A percentile compares a stretch with the other conserved stretches of the same genome.
These are phyloP conservation scores for Mycosphaerelloides madeirae DNA, from an alignment of 2,329 filamentous ascomycete genomes.

Conservation along the genomic window DNA sequence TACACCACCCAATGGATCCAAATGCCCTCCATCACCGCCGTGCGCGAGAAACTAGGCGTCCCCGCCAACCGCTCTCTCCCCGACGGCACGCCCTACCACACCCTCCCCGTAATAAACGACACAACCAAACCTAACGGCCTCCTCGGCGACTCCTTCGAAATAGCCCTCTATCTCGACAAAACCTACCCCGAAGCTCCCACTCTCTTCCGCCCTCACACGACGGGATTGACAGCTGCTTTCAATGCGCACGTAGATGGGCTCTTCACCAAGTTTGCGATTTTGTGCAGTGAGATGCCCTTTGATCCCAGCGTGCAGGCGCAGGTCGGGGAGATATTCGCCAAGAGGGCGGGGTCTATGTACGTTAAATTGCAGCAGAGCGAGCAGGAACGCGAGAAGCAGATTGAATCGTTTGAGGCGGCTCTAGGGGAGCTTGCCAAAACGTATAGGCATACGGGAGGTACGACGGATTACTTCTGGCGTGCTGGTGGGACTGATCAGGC, in stretches of 20 bases:
- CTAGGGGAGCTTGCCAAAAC: slow-evolving; percentile 42
- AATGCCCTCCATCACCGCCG: slow-evolving; percentile 48
- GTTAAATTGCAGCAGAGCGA: slow-evolving; percentile 34
- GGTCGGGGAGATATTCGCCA: slow-evolving; percentile 46
- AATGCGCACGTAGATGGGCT: slow-evolving; percentile 53
- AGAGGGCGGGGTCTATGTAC: slow-evolving; percentile 38
- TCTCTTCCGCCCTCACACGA: slow-evolving; percentile 45
- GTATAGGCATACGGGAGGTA: slow-evolving; percentile 36
- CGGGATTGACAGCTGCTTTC: slow-evolving; percentile 42
- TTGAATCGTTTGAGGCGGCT: slow-evolving; percentile 39
- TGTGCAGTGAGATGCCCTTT: slow-evolving; percentile 47
- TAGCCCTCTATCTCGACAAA: slow-evolving; percentile 56
- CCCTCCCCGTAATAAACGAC: slow-evolving; percentile 56
- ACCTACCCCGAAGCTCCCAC: slow-evolving; percentile 46
- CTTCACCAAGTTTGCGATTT: slow-evolving; percentile 45
- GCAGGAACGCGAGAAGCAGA: slow-evolving; percentile 39
- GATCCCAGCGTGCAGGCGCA: slow-evolving; percentile 46
- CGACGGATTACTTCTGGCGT: slow-evolving; percentile 23
- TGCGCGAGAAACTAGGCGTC: slow-evolving; percentile 45
- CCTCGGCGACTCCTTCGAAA: slow-evolving; percentile 62
- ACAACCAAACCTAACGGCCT: slow-evolving; percentile 28
- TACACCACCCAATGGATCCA: slow-evolving; percentile 52
- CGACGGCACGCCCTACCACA: slow-evolving; percentile 56
- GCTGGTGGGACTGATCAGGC: slow-evolving; percentile 12
- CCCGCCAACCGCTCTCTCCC: slow-evolving; percentile 51